Conservation (phyloP, 208 protist species). For the Wallacemonas sp. region DNA sequence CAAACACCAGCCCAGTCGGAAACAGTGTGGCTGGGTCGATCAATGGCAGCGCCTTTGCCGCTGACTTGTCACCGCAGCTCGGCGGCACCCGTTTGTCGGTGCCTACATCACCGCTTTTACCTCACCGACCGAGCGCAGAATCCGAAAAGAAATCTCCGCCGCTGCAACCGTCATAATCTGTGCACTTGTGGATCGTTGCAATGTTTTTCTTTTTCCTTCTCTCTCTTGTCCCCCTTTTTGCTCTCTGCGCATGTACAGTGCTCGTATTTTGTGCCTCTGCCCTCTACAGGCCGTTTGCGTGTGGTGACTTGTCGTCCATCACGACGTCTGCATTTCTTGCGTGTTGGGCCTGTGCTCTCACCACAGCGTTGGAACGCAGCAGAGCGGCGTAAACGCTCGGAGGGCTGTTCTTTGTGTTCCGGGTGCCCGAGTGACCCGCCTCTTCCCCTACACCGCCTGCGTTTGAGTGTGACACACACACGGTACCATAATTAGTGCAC, state of each 20-base stretch:
- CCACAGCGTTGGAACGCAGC: too few species aligned
- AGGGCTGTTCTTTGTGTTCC: too few species aligned
- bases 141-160: not conserved
- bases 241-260: slow-evolving; percentile 6
- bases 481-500: too few species aligned
- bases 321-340: too few species aligned
- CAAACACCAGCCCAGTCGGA: not conserved
- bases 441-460: too few species aligned
- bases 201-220: not conserved
- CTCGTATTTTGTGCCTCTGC: too few species aligned
- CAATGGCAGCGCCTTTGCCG: not conserved
- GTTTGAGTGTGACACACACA: too few species aligned
- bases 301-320: too few species aligned
- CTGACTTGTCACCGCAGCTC: not conserved
- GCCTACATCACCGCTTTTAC: not conserved
- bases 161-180: not conserved
- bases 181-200: not conserved
- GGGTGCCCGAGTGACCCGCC: too few species aligned
- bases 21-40: not conserved
- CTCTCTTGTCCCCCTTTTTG: not conserved
- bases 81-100: not conserved
- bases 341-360: too few species aligned
- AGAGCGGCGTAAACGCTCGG: too few species aligned
- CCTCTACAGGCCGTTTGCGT: too few species aligned
- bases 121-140: not conserved